Percentiles rank a stretch among this genome's conserved stretches.
phyloP scores from a whole-genome alignment of 1,139 yeast genomes.

The Pneumocystis oryctolagi region DNA sequence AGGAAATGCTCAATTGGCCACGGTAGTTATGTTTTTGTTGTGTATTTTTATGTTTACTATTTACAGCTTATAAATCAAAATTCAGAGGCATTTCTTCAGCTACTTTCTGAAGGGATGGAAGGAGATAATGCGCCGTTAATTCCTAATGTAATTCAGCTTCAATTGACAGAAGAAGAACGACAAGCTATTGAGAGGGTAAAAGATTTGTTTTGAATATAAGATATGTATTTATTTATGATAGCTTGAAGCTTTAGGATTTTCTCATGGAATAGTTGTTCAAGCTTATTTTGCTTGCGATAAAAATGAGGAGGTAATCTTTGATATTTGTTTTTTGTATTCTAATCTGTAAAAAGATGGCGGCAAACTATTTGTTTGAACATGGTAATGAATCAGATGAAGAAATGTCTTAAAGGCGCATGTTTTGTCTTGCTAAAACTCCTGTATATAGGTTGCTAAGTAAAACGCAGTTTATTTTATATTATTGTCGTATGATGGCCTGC shows the following conservation, averaged over 20 bases:
- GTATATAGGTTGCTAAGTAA: not conserved
- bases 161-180: conserved; percentile 69
- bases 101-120: conserved; percentile 27
- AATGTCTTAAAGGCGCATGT: not conserved
- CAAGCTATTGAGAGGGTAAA: conserved; percentile 57
- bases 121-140: conserved; percentile 27
- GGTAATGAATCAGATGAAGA: conserved; percentile 21
- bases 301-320: conserved; percentile 64
- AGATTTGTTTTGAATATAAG: not conserved
- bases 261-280: conserved; percentile 71
- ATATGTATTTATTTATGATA: not conserved
- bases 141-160: conserved; percentile 31
- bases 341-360: conserved; percentile 4
- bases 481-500: not conserved
- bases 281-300: conserved; percentile 97
- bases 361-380: conserved; percentile 13
- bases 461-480: not conserved
- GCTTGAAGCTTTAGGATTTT: conserved; percentile 84
- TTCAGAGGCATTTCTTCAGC: conserved; percentile 71
- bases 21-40: conserved; percentile 21
- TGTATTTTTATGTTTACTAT: not conserved
- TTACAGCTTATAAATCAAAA: conserved; percentile 45
- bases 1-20: conserved; percentile 80
- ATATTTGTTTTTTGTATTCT: not conserved
- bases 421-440: not conserved